phyloP scores from a whole-genome alignment of 1,284 basidiomycete genomes.

The Puccinia polysora region DNA sequence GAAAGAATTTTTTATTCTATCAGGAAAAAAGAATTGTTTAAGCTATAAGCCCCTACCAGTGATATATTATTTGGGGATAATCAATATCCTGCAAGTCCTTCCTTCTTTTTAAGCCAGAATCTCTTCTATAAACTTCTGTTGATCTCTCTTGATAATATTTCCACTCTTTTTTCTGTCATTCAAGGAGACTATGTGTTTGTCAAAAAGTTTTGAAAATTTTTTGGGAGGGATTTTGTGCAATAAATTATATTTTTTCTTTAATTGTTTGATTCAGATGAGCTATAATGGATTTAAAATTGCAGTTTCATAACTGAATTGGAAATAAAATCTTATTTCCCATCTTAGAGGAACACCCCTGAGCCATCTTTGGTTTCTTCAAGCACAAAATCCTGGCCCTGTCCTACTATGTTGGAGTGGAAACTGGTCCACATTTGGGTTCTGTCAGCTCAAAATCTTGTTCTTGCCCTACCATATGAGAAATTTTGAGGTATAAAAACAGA shows the following conservation, averaged over 20 bases:
- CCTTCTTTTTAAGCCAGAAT: constrained; percentile 21
- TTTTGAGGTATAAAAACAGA: no score
- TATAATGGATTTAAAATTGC: no score
- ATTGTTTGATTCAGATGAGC: constrained; percentile 41
- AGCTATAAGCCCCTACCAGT: constrained; percentile 68
- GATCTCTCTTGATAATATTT: not conserved
- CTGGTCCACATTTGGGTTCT: no score
- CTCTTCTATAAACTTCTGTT: not conserved
- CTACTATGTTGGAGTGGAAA: no score
- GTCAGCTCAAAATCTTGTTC: no score
- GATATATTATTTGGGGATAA: constrained; percentile 71
- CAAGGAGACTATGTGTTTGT: constrained; percentile 49
- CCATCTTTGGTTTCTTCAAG: no score
- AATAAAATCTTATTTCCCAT: constrained; percentile 11
- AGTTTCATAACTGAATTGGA: no score
- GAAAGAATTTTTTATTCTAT: constrained; percentile 85
- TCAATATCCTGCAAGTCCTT: constrained; percentile 52
- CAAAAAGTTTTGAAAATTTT: constrained; percentile 80
- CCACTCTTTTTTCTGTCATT: not conserved
- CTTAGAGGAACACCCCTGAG: no score
- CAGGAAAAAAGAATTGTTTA: constrained; percentile 91
- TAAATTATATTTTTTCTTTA: constrained; percentile 60
- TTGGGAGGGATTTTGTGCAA: constrained; percentile 87
- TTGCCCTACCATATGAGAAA: no score
- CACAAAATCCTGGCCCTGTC: no score